Evolutionary conservation across 2,329 filamentous ascomycete species (phyloP).

Genomic region (Exserohilum turcica): DNA sequence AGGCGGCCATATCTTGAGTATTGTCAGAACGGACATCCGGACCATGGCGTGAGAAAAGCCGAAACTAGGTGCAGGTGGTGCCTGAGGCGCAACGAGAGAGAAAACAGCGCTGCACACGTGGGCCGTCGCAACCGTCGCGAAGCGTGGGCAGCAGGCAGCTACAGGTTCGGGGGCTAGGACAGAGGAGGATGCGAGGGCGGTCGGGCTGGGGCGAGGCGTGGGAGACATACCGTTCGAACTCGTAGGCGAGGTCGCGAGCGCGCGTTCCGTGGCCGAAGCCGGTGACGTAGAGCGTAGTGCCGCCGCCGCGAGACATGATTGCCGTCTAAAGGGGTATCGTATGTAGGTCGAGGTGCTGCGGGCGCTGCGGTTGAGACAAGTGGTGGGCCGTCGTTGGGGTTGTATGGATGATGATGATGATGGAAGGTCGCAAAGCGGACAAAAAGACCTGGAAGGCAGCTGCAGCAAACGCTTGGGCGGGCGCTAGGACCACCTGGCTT

Average conservation of each 20-base stretch:
- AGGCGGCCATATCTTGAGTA: conserved; percentile 86
- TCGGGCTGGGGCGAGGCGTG: conserved; percentile 43
- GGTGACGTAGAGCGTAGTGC: conserved; percentile 96
- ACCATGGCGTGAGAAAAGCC: conserved; percentile 20
- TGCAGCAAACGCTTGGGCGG: conserved; percentile 16
- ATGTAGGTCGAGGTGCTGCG: conserved; percentile 12
- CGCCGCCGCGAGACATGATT: conserved; percentile 85
- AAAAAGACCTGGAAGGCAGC: conserved; percentile 15
- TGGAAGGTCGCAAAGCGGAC: conserved; percentile 13
- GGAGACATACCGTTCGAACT: conserved; percentile 99
- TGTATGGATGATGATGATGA: conserved; percentile 23
- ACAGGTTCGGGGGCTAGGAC: conserved; percentile 19
- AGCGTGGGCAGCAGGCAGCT: conserved; percentile 8
- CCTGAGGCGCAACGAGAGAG: conserved; percentile 16
- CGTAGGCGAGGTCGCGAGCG: conserved; percentile 98
- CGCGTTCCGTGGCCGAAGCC: conserved; percentile 99
- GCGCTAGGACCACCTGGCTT: conserved; percentile 13
- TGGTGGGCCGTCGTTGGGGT: conserved; percentile 12
- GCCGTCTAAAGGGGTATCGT: conserved; percentile 13
- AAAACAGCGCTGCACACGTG: conserved; percentile 11
- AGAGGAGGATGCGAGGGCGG: conserved; percentile 40
- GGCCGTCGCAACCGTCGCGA: conserved; percentile 1
- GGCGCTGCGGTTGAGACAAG: conserved; percentile 20
- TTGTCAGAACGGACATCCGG: conserved; percentile 52
- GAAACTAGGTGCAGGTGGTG: conserved; percentile 11